These are phyloP conservation scores for Penicillium sclerotiorum DNA, from an alignment of 2,329 filamentous ascomycete genomes.

Conservation along the genomic window DNA sequence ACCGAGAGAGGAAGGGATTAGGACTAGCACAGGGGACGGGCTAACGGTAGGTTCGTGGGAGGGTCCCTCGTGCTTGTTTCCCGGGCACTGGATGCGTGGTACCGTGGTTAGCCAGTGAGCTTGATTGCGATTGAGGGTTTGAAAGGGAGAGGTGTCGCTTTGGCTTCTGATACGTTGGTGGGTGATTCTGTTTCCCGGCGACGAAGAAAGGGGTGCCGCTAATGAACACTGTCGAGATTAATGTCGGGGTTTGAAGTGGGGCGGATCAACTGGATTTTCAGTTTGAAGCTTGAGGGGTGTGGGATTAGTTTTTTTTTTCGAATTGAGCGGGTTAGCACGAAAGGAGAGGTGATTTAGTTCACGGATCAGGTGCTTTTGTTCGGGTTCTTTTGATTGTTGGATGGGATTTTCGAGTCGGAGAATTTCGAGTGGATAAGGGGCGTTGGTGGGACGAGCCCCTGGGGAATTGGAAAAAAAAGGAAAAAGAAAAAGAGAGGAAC, in stretches of 20 bases:
- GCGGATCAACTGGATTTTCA: background rate
- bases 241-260: slow-evolving; percentile 17
- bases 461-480: background rate
- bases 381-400: background rate
- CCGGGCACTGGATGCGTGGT: background rate
- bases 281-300: background rate
- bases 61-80: background rate
- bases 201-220: slow-evolving; percentile 8
- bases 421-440: slow-evolving; percentile 5
- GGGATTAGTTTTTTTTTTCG: too few relatives aligned
- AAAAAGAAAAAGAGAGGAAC: background rate
- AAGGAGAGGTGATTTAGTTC: background rate
- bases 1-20: background rate
- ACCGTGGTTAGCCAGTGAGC: background rate
- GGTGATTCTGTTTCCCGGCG: slow-evolving; percentile 4
- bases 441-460: background rate
- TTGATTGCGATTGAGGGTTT: background rate
- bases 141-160: background rate
- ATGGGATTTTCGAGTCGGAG: background rate
- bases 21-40: too few relatives aligned
- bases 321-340: background rate
- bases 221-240: background rate
- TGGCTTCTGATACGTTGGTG: slow-evolving; percentile 6
- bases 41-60: background rate
- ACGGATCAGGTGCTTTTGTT: background rate